phyloP scores from a whole-genome alignment of 2,329 filamentous ascomycete species.

The Ophidiomyces ophidiicola region DNA sequence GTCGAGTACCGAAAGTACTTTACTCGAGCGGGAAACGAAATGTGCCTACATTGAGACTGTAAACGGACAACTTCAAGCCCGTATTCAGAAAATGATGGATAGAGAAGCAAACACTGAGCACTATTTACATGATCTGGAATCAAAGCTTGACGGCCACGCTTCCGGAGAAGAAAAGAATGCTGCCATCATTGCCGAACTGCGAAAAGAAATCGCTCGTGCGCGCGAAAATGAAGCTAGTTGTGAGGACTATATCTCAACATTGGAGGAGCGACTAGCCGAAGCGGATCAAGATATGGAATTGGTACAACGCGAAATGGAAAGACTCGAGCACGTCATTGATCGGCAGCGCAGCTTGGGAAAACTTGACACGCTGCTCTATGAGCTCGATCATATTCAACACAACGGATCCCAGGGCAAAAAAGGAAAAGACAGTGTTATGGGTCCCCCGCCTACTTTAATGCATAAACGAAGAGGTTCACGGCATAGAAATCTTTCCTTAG shows the following conservation, averaged over 20 bases:
- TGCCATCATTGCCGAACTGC: slow-evolving; percentile 69
- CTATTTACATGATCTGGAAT: slow-evolving; percentile 84
- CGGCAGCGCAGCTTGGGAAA: slow-evolving; percentile 90
- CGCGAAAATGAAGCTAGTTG: slow-evolving; percentile 81
- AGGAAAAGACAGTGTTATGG: slow-evolving; percentile 19
- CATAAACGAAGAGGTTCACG: slow-evolving; percentile 21
- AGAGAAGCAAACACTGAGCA: slow-evolving; percentile 83
- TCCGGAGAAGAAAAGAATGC: slow-evolving; percentile 88
- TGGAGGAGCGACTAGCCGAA: slow-evolving; percentile 90
- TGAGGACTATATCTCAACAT: slow-evolving; percentile 93
- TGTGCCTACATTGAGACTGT: slow-evolving; percentile 88
- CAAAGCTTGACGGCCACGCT: slow-evolving; percentile 78
- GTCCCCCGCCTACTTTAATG: slow-evolving; percentile 14
- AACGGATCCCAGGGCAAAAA: slow-evolving; percentile 37
- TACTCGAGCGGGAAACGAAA: slow-evolving; percentile 87
- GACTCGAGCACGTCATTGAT: slow-evolving; percentile 87
- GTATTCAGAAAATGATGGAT: slow-evolving; percentile 85
- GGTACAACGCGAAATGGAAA: slow-evolving; percentile 93
- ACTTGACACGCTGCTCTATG: slow-evolving; percentile 80
- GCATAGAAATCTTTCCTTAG: slow-evolving; percentile 28
- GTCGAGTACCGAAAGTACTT: slow-evolving; percentile 68
- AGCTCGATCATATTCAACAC: slow-evolving; percentile 64
- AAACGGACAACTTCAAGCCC: slow-evolving; percentile 74
- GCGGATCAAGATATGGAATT: slow-evolving; percentile 90
- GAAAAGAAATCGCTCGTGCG: slow-evolving; percentile 78